Evolutionary conservation across 768 basidiomycete genomes (phyloP).

Genomic region (Leucocoprinus sp.): DNA sequence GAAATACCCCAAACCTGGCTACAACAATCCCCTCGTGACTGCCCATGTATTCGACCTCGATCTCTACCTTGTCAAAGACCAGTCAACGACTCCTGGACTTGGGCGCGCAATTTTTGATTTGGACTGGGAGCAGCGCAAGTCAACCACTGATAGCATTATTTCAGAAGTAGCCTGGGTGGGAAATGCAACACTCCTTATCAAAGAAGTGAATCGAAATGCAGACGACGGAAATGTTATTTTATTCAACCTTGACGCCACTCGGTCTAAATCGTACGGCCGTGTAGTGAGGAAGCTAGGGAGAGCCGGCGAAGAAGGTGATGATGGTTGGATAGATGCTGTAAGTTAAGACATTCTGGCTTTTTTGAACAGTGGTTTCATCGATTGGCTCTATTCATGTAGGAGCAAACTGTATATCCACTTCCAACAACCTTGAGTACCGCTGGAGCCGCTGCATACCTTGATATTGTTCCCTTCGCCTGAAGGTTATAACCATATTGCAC

Average conservation of each 20-base stretch:
- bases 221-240: slow-evolving; percentile 71
- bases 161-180: slow-evolving; percentile 86
- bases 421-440: slow-evolving; percentile 33
- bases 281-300: slow-evolving; percentile 75
- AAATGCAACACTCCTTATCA: slow-evolving; percentile 62
- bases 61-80: slow-evolving; percentile 30
- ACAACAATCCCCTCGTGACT: slow-evolving; percentile 78
- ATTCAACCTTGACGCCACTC: slow-evolving; percentile 45
- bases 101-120: slow-evolving; percentile 45
- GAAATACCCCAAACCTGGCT: slow-evolving; percentile 87
- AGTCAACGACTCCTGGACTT: slow-evolving; percentile 14
- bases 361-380: not conserved
- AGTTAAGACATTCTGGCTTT: slow-evolving; percentile 19
- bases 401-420: slow-evolving; percentile 55
- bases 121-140: slow-evolving; percentile 57
- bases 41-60: slow-evolving; percentile 77
- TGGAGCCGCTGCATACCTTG: slow-evolving; percentile 69
- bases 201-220: slow-evolving; percentile 82
- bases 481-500: slow-evolving; percentile 89
- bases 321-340: slow-evolving; percentile 91
- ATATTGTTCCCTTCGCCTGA: slow-evolving; percentile 75
- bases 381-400: slow-evolving; percentile 26
- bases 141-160: slow-evolving; percentile 59
- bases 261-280: slow-evolving; percentile 28
- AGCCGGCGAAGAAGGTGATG: slow-evolving; percentile 80